Evolutionary conservation across 2,329 filamentous ascomycete genomes (phyloP).

Genomic region (Scleromitrula shiraiana): DNA sequence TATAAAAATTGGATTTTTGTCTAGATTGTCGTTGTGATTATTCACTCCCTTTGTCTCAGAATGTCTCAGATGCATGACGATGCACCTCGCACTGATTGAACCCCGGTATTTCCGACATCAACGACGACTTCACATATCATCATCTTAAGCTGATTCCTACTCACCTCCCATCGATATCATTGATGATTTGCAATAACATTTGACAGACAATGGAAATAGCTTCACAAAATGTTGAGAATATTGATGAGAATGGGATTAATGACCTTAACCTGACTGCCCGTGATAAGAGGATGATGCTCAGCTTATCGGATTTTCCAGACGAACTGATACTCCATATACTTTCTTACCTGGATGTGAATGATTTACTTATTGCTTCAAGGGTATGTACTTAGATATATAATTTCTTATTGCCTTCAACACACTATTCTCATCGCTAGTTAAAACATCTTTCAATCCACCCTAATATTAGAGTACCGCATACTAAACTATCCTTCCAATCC

Average conservation of each 20-base stretch:
- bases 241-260: too few species aligned
- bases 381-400: too few species aligned
- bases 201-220: background rate
- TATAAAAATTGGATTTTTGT: background rate
- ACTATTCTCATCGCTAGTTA: too few species aligned
- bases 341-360: slow-evolving; percentile 37
- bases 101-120: slow-evolving; percentile 4
- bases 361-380: slow-evolving; percentile 22
- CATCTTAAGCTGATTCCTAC: too few species aligned
- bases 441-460: background rate
- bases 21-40: background rate
- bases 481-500: slow-evolving; percentile 6
- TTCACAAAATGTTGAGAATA: too few species aligned
- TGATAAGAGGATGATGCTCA: background rate
- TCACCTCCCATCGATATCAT: too few species aligned
- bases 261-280: background rate
- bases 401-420: background rate
- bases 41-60: slow-evolving; percentile 3
- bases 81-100: background rate
- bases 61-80: slow-evolving; percentile 8
- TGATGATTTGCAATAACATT: too few species aligned
- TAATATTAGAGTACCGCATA: too few species aligned
- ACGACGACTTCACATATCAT: background rate
- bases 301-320: slow-evolving; percentile 5
- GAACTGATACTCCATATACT: slow-evolving; percentile 39